Percentiles rank a stretch among this genome's conserved stretches.
Conservation (phyloP, 2,329 filamentous ascomycete species). For the Fusarium praegraminearum region DNA sequence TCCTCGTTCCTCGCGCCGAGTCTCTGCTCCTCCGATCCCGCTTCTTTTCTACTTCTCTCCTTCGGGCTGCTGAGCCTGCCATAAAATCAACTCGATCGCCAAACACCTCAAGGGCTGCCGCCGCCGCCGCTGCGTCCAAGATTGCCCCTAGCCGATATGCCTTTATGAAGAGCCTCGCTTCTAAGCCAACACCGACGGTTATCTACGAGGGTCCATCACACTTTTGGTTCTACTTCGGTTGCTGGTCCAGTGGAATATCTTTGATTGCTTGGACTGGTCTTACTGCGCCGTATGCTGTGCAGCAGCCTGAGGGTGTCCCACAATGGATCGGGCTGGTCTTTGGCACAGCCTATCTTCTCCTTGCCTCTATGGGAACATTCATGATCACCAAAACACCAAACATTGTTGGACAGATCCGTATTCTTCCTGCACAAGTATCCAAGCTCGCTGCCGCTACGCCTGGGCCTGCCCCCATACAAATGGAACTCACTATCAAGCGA, state of each 20-base stretch:
- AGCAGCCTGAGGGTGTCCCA: conserved; percentile 62
- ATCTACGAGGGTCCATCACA: conserved; percentile 76
- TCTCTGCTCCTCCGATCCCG: conserved; percentile 42
- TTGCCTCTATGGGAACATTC: conserved; percentile 70
- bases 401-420: conserved; percentile 69
- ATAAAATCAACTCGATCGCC: conserved; percentile 35
- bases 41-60: conserved; percentile 49
- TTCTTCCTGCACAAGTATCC: conserved; percentile 58
- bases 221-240: conserved; percentile 70
- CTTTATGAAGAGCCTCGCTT: conserved; percentile 68
- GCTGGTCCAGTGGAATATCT: conserved; percentile 65
- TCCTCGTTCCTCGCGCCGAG: conserved; percentile 42
- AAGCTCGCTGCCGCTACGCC: conserved; percentile 20
- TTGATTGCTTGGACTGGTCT: conserved; percentile 53
- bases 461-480: conserved; percentile 52
- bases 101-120: conserved; percentile 22
- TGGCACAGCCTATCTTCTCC: conserved; percentile 67
- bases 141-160: conserved; percentile 53
- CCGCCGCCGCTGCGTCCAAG: conserved; percentile 28
- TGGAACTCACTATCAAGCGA: conserved; percentile 66
- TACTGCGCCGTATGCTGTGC: conserved; percentile 51
- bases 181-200: conserved; percentile 66
- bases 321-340: conserved; percentile 70
- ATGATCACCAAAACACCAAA: conserved; percentile 69
- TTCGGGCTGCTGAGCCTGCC: conserved; percentile 35